phyloP scores from a whole-genome alignment of 78 protist species.

The Guillardia theta region DNA sequence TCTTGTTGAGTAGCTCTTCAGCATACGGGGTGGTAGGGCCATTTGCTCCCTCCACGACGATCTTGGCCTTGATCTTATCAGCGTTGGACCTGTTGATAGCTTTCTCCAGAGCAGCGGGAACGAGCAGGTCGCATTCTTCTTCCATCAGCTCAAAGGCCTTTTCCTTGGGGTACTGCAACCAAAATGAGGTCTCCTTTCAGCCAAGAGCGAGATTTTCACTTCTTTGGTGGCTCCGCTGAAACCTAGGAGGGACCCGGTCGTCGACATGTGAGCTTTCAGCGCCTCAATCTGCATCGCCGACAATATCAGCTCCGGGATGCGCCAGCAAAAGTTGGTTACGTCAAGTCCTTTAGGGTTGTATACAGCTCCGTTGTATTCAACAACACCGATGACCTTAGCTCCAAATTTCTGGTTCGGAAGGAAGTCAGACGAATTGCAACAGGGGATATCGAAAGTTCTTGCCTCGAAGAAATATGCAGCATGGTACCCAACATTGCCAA shows the following conservation, averaged over 20 bases:
- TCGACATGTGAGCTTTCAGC: background rate
- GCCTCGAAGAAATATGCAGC: conserved; percentile 62
- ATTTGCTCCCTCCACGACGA: conserved; percentile 48
- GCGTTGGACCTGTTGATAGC: conserved; percentile 22
- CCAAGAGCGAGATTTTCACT: too few species aligned
- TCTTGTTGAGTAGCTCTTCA: background rate
- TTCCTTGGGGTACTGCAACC: too few species aligned
- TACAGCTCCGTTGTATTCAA: conserved; percentile 78
- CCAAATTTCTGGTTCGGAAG: conserved; percentile 68
- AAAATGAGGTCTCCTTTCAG: too few species aligned
- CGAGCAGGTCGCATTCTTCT: conserved; percentile 7
- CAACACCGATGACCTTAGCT: conserved; percentile 78
- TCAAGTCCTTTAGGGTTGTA: conserved; percentile 67
- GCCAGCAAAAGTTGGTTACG: too few species aligned
- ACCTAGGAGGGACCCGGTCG: conserved; percentile 47
- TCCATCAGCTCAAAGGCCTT: background rate
- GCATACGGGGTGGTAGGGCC: conserved; percentile 37
- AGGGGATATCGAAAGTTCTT: too few species aligned
- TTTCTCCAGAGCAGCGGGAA: conserved; percentile 74
- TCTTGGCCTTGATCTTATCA: background rate
- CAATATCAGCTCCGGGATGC: too few species aligned
- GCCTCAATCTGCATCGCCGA: too few species aligned
- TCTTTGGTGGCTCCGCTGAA: conserved; percentile 14
- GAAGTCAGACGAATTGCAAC: too few species aligned
- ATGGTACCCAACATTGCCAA: conserved; percentile 88